These are phyloP conservation scores for Remersonia thermophila DNA, from an alignment of 2,329 filamentous ascomycete species.

Conservation along the genomic window DNA sequence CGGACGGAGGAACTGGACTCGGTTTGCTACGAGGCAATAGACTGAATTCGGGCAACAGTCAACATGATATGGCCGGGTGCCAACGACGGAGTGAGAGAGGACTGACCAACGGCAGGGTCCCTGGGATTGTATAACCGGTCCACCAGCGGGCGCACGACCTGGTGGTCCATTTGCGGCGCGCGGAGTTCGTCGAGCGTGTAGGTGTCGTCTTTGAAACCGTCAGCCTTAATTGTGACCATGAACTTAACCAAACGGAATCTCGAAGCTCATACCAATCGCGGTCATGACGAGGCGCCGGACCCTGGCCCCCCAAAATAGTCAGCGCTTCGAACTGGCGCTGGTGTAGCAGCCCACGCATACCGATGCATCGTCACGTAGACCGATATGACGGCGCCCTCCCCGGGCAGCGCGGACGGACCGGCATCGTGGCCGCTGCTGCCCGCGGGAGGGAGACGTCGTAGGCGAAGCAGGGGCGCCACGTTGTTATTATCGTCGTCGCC, in stretches of 20 bases:
- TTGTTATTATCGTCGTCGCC: slow-evolving; percentile 9
- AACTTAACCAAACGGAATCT: no score
- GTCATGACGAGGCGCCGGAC: slow-evolving; percentile 18
- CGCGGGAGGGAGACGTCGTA: slow-evolving; percentile 9
- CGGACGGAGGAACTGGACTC: slow-evolving; percentile 56
- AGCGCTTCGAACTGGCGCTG: no score
- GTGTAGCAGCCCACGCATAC: slow-evolving; percentile 6
- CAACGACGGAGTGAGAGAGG: neutral
- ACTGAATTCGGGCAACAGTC: slow-evolving; percentile 27
- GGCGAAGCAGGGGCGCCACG: slow-evolving; percentile 11
- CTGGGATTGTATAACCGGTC: slow-evolving; percentile 53
- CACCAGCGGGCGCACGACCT: slow-evolving; percentile 56
- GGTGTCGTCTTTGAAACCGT: slow-evolving; percentile 24
- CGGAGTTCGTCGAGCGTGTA: slow-evolving; percentile 49
- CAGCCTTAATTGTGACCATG: neutral
- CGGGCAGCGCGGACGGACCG: slow-evolving; percentile 1
- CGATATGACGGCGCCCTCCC: slow-evolving; percentile 9
- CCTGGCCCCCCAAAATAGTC: slow-evolving; percentile 9
- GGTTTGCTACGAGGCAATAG: slow-evolving; percentile 60
- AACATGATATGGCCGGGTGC: neutral
- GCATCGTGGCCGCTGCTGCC: slow-evolving; percentile 3
- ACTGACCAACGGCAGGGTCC: slow-evolving; percentile 49
- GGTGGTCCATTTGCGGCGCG: slow-evolving; percentile 53
- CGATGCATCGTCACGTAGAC: slow-evolving; percentile 21
- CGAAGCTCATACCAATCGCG: slow-evolving; percentile 14